Conservation (phyloP, 306 rosid species). For the Pueraria montana region DNA sequence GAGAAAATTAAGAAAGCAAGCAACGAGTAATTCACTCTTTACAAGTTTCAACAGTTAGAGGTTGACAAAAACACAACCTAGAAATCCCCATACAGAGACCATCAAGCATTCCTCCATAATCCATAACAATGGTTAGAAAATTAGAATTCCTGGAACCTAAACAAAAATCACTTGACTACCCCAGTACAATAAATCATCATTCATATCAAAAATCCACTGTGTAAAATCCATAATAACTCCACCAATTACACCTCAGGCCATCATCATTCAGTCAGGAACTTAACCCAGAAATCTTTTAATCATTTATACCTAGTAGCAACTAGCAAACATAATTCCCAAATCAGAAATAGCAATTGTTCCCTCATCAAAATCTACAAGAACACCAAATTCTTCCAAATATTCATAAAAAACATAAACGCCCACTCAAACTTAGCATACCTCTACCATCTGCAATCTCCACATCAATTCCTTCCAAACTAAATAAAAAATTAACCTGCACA, state of each 20-base stretch:
- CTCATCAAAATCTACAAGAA: not conserved
- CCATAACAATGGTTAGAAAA: not conserved
- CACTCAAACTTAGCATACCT: not conserved
- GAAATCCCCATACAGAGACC: not conserved
- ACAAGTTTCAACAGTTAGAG: conserved; percentile 24
- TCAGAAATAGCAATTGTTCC: not conserved
- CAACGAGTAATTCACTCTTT: conserved; percentile 9
- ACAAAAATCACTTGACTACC: not conserved
- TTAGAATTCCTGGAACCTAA: not conserved
- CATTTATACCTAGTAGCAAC: not conserved
- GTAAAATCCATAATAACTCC: not conserved
- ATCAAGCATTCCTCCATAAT: conserved; percentile 6
- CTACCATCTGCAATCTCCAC: not conserved
- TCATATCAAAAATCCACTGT: not conserved
- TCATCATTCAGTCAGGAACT: not conserved
- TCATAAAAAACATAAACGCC: not conserved
- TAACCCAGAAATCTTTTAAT: not conserved
- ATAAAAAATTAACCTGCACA: not conserved
- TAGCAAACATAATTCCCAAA: not conserved
- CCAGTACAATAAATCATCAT: not conserved
- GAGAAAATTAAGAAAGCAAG: not conserved
- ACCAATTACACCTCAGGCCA: not conserved
- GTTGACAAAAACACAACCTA: not conserved
- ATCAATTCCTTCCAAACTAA: not conserved
- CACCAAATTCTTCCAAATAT: not conserved